A percentile compares a stretch with the other conserved stretches of the same genome.
Evolutionary conservation across 2,329 filamentous ascomycete genomes (phyloP).

Genomic region (Drechslera avenae): DNA sequence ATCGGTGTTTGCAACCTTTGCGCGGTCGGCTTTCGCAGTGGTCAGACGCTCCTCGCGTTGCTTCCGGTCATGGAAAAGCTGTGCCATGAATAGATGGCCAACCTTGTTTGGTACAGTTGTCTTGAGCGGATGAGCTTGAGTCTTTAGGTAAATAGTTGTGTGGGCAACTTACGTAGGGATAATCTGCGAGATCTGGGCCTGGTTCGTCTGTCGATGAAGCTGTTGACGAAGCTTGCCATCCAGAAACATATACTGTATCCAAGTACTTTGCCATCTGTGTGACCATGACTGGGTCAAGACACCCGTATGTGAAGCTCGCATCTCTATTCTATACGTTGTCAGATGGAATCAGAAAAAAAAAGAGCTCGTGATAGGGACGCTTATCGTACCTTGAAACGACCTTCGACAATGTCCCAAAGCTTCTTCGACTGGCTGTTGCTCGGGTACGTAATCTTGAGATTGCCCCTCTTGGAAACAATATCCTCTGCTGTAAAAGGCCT

Average conservation of each 20-base stretch:
- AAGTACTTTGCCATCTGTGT: conserved; percentile 99
- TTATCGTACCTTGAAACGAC: conserved; percentile 73
- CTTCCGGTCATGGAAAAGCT: conserved; percentile 99
- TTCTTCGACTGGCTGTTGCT: conserved; percentile 92
- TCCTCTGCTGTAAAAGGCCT: conserved; percentile 94
- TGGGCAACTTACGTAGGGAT: conserved; percentile 63
- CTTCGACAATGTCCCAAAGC: conserved; percentile 88
- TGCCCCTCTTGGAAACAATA: conserved; percentile 94
- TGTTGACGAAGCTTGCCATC: conserved; percentile 98
- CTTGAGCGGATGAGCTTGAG: conserved; percentile 53
- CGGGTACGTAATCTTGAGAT: conserved; percentile 87
- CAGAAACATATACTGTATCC: conserved; percentile 97
- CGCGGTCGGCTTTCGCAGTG: conserved; percentile 72
- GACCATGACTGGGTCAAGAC: conserved; percentile 96
- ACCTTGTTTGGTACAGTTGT: conserved; percentile 99
- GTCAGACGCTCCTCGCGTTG: conserved; percentile 92
- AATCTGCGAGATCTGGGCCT: conserved; percentile 96
- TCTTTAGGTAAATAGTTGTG: not conserved
- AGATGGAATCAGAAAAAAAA: conserved; percentile 15
- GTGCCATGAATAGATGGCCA: conserved; percentile 94
- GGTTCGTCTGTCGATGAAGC: conserved; percentile 95
- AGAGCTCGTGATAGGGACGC: not conserved
- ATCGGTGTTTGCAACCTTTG: conserved; percentile 78
- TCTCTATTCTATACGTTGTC: conserved; percentile 68
- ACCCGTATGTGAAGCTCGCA: conserved; percentile 94